Conservation (phyloP, 352 stramenopile species). For the Globisporangium okanoganense region DNA sequence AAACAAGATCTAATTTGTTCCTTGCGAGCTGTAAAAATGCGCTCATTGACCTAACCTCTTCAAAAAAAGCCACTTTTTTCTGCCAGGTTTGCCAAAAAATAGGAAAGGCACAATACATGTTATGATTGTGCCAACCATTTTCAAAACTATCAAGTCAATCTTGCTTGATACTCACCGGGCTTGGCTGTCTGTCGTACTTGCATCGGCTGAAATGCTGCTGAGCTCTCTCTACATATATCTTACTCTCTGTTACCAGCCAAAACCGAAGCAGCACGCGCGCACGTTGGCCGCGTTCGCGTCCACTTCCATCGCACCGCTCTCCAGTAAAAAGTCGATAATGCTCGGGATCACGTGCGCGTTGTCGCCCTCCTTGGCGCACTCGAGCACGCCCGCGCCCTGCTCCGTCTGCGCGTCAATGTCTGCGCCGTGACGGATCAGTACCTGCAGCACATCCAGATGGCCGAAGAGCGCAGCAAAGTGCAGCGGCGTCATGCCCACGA, state of each 20-base stretch:
- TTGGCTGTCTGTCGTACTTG: too few relatives aligned
- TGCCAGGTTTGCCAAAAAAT: background rate
- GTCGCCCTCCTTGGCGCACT: conserved; percentile 17
- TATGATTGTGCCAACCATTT: too few relatives aligned
- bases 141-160: too few relatives aligned
- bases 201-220: too few relatives aligned
- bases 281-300: conserved; percentile 12
- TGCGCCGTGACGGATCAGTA: conserved; percentile 16
- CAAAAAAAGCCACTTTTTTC: background rate
- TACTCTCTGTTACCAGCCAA: background rate
- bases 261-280: conserved; percentile 14
- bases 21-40: background rate
- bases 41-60: background rate
- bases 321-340: conserved; percentile 17
- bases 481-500: conserved; percentile 20
- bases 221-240: too few relatives aligned
- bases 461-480: conserved; percentile 19
- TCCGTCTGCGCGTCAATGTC: conserved; percentile 17
- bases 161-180: too few relatives aligned
- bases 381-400: conserved; percentile 16
- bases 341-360: conserved; percentile 17
- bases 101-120: background rate
- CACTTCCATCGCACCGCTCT: conserved; percentile 13
- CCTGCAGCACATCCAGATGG: conserved; percentile 13
- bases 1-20: background rate